phyloP scores from a whole-genome alignment of 2,329 filamentous ascomycete species.

The Diaporthe sp. region DNA sequence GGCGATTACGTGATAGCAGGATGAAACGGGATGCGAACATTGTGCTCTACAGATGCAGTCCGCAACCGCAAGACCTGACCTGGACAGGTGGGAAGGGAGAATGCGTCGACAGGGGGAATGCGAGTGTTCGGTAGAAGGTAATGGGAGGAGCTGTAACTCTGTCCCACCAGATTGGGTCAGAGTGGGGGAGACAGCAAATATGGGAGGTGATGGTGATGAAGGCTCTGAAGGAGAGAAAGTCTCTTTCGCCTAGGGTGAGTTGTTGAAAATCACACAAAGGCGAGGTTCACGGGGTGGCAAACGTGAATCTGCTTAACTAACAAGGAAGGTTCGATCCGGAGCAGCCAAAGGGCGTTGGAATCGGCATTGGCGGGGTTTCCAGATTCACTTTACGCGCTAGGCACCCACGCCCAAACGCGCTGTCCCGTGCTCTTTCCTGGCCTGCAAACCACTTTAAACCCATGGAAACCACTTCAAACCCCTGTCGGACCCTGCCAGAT shows the following conservation, averaged over 20 bases:
- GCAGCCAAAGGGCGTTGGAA: slow-evolving; percentile 7
- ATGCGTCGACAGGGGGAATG: not conserved
- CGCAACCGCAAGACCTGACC: not conserved
- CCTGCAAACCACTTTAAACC: slow-evolving; percentile 16
- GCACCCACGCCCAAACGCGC: slow-evolving; percentile 22
- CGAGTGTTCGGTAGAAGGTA: not conserved
- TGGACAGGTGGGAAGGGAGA: not conserved
- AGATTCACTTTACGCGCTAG: slow-evolving; percentile 18
- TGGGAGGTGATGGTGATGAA: not conserved
- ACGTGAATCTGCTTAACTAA: slow-evolving; percentile 15
- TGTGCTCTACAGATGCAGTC: not conserved
- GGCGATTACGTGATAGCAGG: not conserved
- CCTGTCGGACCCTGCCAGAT: slow-evolving; percentile 1
- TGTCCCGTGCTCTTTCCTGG: slow-evolving; percentile 22
- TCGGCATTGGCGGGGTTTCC: slow-evolving; percentile 1
- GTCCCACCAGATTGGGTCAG: not conserved
- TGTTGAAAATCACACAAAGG: slow-evolving; percentile 29
- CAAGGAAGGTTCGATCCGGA: slow-evolving; percentile 11
- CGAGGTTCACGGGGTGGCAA: slow-evolving; percentile 7
- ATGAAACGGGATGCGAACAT: slow-evolving; percentile 15
- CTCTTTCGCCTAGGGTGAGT: not conserved
- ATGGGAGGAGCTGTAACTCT: not conserved
- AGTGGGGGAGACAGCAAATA: not conserved
- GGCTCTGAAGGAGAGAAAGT: not conserved
- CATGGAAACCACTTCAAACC: slow-evolving; percentile 17